Base-by-base conservation (phyloP, 2,329 filamentous ascomycete species). In the Epichloe elymi region DNA sequence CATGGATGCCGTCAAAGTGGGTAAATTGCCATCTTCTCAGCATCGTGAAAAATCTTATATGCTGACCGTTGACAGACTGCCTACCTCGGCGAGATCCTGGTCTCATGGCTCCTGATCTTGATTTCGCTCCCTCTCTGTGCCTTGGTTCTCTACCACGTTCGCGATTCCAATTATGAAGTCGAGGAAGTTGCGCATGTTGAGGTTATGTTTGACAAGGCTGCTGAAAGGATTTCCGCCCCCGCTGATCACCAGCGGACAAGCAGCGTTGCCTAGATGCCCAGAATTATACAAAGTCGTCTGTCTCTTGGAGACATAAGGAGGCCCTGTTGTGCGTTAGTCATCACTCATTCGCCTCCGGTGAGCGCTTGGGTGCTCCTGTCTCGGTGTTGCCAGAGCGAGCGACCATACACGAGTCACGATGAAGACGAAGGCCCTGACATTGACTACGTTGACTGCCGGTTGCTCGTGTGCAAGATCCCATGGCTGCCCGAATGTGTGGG, bases 1-100 rank as follows among this genome's bases (percentile, higher is more conserved):
- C 19, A 63, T 68, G 44, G 65, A 68, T 49, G 60, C 64, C 15
- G 63, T 59, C 33, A 61, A 65, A 52, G 58, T 65, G 35, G 14
- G 49, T 20, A 7, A 7, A 49, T 11, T 4, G 30, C 26, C 26
- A 4, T 30, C 30, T 11, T 30, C 30, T 30, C 26, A 10, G 3
- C 10, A 8, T 7, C 26, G 26, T 30, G 30, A 37, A 23, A 14
- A 14, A 1, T n/a, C 19, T 11, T 8, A 7, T 2, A n/a, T 43
- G 26, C 41, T 46, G n/a, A 45, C 41, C 35, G 3, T 40, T 40
- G n/a, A 6, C 19, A 50, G 46, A 52, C 50, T 7, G 19, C 50
- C 5, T 52, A 52, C 17, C 41, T 52, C 15, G 50, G 50, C n/a
- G 50, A 51, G n/a, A 39, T 48, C 17, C 50, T 51, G n/a, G 8